Evolutionary conservation across 306 rosid species (phyloP).

Genomic region (Castanea crenata): DNA sequence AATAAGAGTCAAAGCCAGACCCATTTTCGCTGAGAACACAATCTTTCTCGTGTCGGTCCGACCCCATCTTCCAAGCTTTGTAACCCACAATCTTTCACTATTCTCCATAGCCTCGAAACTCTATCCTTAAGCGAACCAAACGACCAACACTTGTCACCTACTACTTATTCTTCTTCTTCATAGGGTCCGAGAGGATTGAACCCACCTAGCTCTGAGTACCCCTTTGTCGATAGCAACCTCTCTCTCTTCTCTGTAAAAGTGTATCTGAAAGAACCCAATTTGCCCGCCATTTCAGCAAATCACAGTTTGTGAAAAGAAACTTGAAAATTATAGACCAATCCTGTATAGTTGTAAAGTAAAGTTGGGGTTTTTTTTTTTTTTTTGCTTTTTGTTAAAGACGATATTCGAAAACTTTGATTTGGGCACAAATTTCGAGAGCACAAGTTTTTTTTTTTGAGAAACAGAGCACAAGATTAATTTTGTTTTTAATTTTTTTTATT

Average conservation of each 20-base stretch:
- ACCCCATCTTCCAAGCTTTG: slow-evolving; percentile 74
- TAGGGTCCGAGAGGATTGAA: slow-evolving; percentile 33
- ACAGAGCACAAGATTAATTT: no score
- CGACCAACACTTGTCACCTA: background rate
- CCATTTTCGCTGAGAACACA: slow-evolving; percentile 86
- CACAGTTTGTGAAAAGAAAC: background rate
- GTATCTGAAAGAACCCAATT: slow-evolving; percentile 68
- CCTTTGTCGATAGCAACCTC: slow-evolving; percentile 53
- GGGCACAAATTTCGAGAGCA: no score
- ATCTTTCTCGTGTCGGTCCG: slow-evolving; percentile 79
- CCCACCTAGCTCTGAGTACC: slow-evolving; percentile 50
- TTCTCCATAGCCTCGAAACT: slow-evolving; percentile 25
- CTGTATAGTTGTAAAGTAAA: no score
- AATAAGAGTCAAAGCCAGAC: slow-evolving; percentile 68
- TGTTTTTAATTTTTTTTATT: no score
- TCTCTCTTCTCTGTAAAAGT: slow-evolving; percentile 68
- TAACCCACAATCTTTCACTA: slow-evolving; percentile 32
- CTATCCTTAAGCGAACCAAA: slow-evolving; percentile 42
- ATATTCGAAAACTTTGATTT: no score
- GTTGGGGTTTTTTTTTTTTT: no score
- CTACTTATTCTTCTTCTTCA: slow-evolving; percentile 19
- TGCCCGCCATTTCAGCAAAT: slow-evolving; percentile 39
- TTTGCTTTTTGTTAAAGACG: no score
- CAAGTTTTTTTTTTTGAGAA: no score
- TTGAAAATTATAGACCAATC: no score